Conservation (phyloP, 495 filamentous ascomycete species). For the Margaritispora aquatica region DNA sequence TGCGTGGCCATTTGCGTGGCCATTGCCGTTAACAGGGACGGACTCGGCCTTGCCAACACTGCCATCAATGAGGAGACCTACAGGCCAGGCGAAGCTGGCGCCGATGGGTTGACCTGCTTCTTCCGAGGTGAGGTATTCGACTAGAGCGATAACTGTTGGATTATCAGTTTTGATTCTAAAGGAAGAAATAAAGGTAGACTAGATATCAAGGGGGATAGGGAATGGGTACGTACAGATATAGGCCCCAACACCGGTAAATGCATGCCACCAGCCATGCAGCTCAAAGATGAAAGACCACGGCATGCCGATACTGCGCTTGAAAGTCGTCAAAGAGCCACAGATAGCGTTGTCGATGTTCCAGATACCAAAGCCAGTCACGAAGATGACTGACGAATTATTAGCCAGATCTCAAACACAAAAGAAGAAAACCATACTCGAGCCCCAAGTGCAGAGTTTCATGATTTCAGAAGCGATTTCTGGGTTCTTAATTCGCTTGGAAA, state of each 20-base stretch:
- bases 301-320: slow-evolving; percentile 35
- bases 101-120: slow-evolving; percentile 22
- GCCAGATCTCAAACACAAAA: no score
- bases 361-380: slow-evolving; percentile 35
- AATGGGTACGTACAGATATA: slow-evolving; percentile 23
- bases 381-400: slow-evolving; percentile 11
- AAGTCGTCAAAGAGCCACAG: slow-evolving; percentile 31
- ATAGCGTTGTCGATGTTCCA: slow-evolving; percentile 45
- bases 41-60: not conserved
- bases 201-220: not conserved
- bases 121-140: slow-evolving; percentile 25
- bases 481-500: slow-evolving; percentile 14
- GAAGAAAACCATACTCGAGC: slow-evolving; percentile 6
- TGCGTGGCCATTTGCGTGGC: not conserved
- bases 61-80: slow-evolving; percentile 2
- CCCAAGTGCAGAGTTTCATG: slow-evolving; percentile 17
- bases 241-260: slow-evolving; percentile 45
- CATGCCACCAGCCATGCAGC: slow-evolving; percentile 58
- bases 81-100: slow-evolving; percentile 21
- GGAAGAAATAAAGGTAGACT: not conserved
- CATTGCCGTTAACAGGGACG: not conserved
- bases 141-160: slow-evolving; percentile 21
- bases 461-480: slow-evolving; percentile 11
- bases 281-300: slow-evolving; percentile 49
- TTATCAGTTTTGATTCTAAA: not conserved